These are phyloP conservation scores for Suillus clintonianus DNA, from an alignment of 768 basidiomycete genomes.

Conservation along the genomic window DNA sequence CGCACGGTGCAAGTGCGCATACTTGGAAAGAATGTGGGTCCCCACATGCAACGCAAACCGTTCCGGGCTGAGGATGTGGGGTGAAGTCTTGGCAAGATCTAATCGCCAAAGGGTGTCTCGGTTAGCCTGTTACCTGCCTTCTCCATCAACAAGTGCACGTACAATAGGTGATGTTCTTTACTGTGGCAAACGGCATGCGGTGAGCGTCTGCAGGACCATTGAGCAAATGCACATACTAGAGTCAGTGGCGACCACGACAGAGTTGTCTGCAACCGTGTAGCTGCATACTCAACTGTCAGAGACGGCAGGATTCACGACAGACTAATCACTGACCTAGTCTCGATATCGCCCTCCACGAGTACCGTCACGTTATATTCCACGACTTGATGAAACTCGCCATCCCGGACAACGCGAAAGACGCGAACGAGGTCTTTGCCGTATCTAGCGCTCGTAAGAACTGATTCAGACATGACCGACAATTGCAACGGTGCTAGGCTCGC, in stretches of 20 bases:
- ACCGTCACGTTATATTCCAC: conserved; percentile 85
- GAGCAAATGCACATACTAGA: conserved; percentile 56
- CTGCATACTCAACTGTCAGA: conserved; percentile 34
- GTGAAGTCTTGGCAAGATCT: conserved; percentile 89
- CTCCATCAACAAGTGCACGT: conserved; percentile 12
- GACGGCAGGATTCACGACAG: neutral
- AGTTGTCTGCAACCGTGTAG: conserved; percentile 89
- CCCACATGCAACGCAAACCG: conserved; percentile 87
- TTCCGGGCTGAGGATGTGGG: conserved; percentile 81
- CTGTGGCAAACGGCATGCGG: conserved; percentile 30
- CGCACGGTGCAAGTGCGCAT: conserved; percentile 72
- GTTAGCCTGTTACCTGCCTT: neutral
- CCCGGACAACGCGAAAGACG: conserved; percentile 82
- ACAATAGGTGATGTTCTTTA: conserved; percentile 73
- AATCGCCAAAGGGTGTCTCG: neutral
- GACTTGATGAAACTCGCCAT: conserved; percentile 64
- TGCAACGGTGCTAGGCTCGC: neutral
- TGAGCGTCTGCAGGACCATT: neutral
- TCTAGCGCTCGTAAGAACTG: conserved; percentile 49
- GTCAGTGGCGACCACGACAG: conserved; percentile 87
- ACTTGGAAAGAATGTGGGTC: conserved; percentile 78
- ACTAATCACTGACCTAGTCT: conserved; percentile 52
- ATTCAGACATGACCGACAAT: conserved; percentile 10
- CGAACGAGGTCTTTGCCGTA: conserved; percentile 92
- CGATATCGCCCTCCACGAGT: conserved; percentile 83